phyloP scores from a whole-genome alignment of 768 basidiomycete species.

The Xerocomellus chrysenteron region DNA sequence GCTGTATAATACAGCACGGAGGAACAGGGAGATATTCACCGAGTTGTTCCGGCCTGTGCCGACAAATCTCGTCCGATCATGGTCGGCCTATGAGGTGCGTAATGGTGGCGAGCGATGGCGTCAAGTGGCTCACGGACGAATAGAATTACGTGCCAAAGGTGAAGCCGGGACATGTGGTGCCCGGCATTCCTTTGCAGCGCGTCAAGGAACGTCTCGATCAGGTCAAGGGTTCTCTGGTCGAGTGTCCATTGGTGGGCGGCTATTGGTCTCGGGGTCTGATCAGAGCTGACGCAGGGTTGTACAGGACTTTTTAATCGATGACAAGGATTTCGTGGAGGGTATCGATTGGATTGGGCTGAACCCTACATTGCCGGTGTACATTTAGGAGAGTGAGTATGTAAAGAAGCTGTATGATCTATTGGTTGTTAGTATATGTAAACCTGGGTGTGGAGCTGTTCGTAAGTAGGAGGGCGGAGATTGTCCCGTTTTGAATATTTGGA shows the following conservation, averaged over 20 bases:
- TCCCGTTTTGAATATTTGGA: slow-evolving; percentile 5
- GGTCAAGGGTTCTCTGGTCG: slow-evolving; percentile 72
- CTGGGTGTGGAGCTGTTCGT: neutral
- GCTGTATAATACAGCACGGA: slow-evolving; percentile 69
- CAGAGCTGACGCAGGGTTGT: slow-evolving; percentile 7
- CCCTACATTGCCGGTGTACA: slow-evolving; percentile 78
- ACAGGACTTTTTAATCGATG: slow-evolving; percentile 84
- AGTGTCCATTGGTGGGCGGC: slow-evolving; percentile 63
- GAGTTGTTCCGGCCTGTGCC: slow-evolving; percentile 88
- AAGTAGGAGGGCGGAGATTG: slow-evolving; percentile 21
- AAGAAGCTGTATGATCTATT: neutral
- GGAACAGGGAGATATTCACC: slow-evolving; percentile 82
- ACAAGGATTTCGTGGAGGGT: slow-evolving; percentile 67
- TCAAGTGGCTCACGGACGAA: slow-evolving; percentile 7
- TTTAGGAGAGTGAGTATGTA: slow-evolving; percentile 37
- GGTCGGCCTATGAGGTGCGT: slow-evolving; percentile 73
- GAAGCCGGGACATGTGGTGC: slow-evolving; percentile 79
- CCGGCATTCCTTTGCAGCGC: slow-evolving; percentile 60
- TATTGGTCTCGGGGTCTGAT: neutral
- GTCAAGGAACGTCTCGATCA: slow-evolving; percentile 74
- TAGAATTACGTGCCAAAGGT: slow-evolving; percentile 75
- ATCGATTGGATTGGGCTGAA: slow-evolving; percentile 73
- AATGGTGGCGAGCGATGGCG: slow-evolving; percentile 18
- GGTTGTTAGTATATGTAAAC: neutral
- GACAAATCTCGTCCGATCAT: slow-evolving; percentile 75